Evolutionary conservation across 2,329 filamentous ascomycete species (phyloP), one percentile per base, ranked within the genome.

Genomic region (Emergomyces orientalis): DNA sequence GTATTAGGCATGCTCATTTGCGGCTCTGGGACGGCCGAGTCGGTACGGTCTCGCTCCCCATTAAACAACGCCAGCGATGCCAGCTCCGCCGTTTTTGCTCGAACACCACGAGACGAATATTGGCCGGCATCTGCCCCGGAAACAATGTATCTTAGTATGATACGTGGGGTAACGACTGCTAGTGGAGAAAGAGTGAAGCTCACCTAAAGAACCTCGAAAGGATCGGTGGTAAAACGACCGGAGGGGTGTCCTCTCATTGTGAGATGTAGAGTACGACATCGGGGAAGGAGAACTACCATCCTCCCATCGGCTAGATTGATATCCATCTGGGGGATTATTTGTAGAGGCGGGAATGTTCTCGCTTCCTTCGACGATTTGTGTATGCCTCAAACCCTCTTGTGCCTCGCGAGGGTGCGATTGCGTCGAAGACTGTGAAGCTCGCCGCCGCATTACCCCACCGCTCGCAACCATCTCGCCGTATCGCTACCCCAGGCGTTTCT

Each of bases 41-140:
- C 69, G 64, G 72, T 72, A 49, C 74, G 62, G 25, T 64, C 61
- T 34, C 65, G 65, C 32, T 68, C 69, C 14, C 62, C 65, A 62
- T 89, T 85, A 47, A 87, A 87, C 34, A 96, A 82, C 59, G 90
- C 87, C 72, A 92, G 91, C 22, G 85, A 90, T 52, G 91, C 91
- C 63, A 96, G 81, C 75, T 96, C 90, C 60, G 91, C 90, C 2
- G 91, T 95, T 72, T 94, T 88, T 75, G 94, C 88, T 66, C 91
- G 88, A 49, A 96, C 88, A 67, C 86, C 89, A 64, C 87, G 85
- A 41, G 82, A 82, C 47, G 90, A 88, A 74, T 90, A 89, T 69
- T 90, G 85, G 22, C 85, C 83, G 68, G 85, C 88, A 71, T 93
- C 89, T 75, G 84, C 72, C n/a, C 8, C 22, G 82, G 81, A 47